A percentile compares a stretch with the other conserved stretches of the same genome.
phyloP scores from a whole-genome alignment of 116 monocot genomes.

The Trichopus zeylanicus region DNA sequence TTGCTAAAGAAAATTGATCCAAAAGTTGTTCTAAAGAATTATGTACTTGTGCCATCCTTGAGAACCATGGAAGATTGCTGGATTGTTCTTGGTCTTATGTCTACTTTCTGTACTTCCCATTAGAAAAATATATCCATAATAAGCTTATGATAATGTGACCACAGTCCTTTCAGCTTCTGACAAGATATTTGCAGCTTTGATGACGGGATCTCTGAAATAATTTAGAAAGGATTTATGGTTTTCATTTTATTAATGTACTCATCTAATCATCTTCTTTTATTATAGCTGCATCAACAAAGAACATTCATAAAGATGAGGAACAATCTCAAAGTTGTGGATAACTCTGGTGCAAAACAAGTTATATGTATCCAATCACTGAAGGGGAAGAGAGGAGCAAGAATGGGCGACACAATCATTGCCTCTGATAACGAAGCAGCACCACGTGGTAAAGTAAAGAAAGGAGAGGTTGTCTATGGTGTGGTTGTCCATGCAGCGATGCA shows the following conservation, averaged over 20 bases:
- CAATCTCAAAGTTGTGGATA: slow-evolving; percentile 87
- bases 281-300: slow-evolving; percentile 60
- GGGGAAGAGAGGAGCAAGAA: slow-evolving; percentile 63
- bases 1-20: too few species aligned
- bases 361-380: slow-evolving; percentile 92
- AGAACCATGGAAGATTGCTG: too few species aligned
- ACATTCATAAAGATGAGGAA: slow-evolving; percentile 97
- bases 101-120: too few species aligned
- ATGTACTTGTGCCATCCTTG: too few species aligned
- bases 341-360: slow-evolving; percentile 88
- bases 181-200: background rate
- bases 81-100: too few species aligned
- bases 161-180: too few species aligned
- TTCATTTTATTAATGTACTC: too few species aligned
- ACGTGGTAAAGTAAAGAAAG: slow-evolving; percentile 90
- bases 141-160: too few species aligned
- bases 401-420: slow-evolving; percentile 80
- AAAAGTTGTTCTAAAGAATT: too few species aligned
- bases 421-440: slow-evolving; percentile 92
- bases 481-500: slow-evolving; percentile 94
- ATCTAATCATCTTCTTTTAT: background rate
- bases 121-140: too few species aligned
- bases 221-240: background rate
- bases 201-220: background rate
- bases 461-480: slow-evolving; percentile 92